Evolutionary conservation across 305 asterid genomes (phyloP), one percentile per base, ranked within the genome.

Genomic region (Withania somnifera): DNA sequence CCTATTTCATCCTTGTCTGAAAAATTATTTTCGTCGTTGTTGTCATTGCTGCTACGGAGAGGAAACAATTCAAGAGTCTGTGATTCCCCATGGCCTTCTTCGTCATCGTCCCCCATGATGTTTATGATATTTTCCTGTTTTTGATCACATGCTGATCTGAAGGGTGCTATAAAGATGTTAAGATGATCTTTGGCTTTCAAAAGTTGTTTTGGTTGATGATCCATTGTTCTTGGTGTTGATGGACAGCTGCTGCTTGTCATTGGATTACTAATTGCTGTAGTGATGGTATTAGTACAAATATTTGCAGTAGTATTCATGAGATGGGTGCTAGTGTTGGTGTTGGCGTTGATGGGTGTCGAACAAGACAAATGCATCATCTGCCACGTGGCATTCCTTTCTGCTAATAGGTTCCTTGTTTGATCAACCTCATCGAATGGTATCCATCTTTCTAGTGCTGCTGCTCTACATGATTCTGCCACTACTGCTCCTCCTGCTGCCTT

Each of bases 51-150:
- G 53, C 91, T 83, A 38, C 85, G 79, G 4, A 93, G 90, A 2
- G 99, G 99, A 86, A 95, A 95, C 30, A 95, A 77, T 78, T 95
- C 89, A 68, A 95, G 98, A 17, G 99, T 95, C 67, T 92, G 93
- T 0, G 90, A 86, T 22, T 64, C 89, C 4, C 56, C 85, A 11
- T 11, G 60, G 7, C 15, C 34, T 26, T 20, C 28, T n/a, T 63
- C 45, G 11, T 32, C 73, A 4, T 47, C 54, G 7, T 24, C 58
- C 20, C 34, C 22, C 9, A 68, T 11, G 7, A 15, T 67, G 34
- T 52, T 52, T 20, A 11, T 32, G 8, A 36, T 36, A 36, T 36
- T 36, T 36, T 36, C 40, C 0, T 64, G 81, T 82, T 34, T 76
- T 17, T 15, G 58, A 51, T 50, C 34, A 15, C 32, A 67, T 34